A percentile compares a stretch with the other conserved stretches of the same genome.
phyloP scores from a whole-genome alignment of 768 basidiomycete species.

The Lactarius quietus region DNA sequence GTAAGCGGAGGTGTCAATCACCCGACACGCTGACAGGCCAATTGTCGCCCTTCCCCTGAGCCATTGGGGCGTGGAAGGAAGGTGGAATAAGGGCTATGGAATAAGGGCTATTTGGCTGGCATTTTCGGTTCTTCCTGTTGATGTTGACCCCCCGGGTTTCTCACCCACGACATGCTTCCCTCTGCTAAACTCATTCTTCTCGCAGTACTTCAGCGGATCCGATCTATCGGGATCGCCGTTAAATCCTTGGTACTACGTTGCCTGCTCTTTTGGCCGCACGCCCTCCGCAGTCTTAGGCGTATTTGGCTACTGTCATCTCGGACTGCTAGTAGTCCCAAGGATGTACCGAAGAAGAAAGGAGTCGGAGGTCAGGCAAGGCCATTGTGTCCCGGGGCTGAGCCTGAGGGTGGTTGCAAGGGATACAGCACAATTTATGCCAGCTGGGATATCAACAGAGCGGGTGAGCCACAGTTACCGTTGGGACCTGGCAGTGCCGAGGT shows the following conservation, averaged over 20 bases:
- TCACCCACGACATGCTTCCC: not conserved
- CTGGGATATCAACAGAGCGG: not conserved
- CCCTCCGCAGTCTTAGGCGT: not conserved
- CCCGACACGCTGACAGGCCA: too few species aligned
- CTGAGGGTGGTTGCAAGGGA: not conserved
- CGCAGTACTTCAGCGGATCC: not conserved
- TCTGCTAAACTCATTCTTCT: not conserved
- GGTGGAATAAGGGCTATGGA: too few species aligned
- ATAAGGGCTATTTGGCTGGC: not conserved
- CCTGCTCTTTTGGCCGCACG: not conserved
- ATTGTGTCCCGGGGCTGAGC: not conserved
- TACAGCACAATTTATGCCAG: conserved; percentile 6
- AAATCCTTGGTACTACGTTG: conserved; percentile 9
- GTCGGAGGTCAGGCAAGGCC: not conserved
- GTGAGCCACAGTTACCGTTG: not conserved
- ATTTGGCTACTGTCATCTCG: not conserved
- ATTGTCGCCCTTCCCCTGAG: too few species aligned
- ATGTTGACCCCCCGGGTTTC: not conserved
- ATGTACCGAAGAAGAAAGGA: not conserved
- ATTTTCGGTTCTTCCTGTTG: not conserved
- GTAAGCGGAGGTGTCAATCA: not conserved
- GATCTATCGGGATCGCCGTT: not conserved
- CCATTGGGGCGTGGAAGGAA: too few species aligned
- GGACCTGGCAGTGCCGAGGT: not conserved
- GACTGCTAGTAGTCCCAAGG: not conserved